These are phyloP conservation scores for Acer negundo DNA, from an alignment of 345 rosid genomes.

Conservation along the genomic window DNA sequence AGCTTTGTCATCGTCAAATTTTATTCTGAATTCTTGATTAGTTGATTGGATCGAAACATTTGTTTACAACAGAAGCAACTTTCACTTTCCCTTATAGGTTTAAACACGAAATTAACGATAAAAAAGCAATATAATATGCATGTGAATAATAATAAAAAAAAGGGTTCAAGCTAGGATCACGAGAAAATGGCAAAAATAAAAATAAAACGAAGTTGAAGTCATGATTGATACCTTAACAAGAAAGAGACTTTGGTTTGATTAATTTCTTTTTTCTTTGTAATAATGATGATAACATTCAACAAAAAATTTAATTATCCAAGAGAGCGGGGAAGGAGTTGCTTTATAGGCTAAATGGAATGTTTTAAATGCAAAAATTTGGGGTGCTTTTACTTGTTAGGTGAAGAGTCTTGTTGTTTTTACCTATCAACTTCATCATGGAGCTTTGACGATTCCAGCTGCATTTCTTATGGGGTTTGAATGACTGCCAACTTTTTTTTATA, in stretches of 20 bases:
- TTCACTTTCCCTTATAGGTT: not conserved
- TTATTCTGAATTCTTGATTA: not conserved
- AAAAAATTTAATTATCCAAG: not conserved
- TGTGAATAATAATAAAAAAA: not conserved
- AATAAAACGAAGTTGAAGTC: slow-evolving; percentile 17
- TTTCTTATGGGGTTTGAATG: slow-evolving; percentile 14
- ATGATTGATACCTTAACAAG: slow-evolving; percentile 19
- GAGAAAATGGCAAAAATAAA: not conserved
- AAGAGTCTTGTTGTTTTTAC: slow-evolving; percentile 20
- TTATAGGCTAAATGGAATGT: slow-evolving; percentile 5
- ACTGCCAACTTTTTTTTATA: slow-evolving; percentile 4
- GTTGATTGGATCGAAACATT: not conserved
- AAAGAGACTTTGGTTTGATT: slow-evolving; percentile 16
- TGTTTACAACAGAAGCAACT: not conserved
- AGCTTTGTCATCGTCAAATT: not conserved
- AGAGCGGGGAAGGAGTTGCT: not conserved
- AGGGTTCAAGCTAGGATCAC: not conserved
- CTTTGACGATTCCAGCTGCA: slow-evolving; percentile 16
- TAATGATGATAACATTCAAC: slow-evolving; percentile 11
- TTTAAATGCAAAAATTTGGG: slow-evolving; percentile 3
- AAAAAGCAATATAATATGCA: not conserved
- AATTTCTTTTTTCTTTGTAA: not conserved
- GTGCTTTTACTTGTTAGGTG: slow-evolving; percentile 15
- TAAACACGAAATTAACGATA: slow-evolving; percentile 1
- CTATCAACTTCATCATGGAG: not conserved